Conservation (phyloP, 345 rosid species). For the Populus deltoides region DNA sequence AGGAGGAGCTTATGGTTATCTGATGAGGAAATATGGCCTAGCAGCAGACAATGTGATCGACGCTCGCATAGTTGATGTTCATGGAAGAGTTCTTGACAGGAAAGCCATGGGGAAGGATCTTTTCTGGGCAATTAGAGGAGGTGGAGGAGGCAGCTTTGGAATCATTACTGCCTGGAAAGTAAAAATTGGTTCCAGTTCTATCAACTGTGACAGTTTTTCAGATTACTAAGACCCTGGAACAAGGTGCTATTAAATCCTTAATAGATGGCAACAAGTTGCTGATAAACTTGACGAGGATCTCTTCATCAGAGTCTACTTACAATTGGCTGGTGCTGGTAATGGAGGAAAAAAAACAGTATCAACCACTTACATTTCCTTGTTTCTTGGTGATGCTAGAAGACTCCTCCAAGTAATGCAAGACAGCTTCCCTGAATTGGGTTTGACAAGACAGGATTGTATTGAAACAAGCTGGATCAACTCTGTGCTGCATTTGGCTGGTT, state of each 20-base stretch:
- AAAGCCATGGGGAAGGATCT: neutral
- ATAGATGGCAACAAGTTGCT: slow-evolving; percentile 17
- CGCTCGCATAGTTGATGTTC: slow-evolving; percentile 52
- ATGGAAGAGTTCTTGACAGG: slow-evolving; percentile 53
- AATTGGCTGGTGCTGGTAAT: neutral
- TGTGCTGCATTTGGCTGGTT: slow-evolving; percentile 15
- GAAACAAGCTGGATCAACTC: slow-evolving; percentile 38
- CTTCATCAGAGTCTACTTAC: slow-evolving; percentile 9
- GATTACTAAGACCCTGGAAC: slow-evolving; percentile 9
- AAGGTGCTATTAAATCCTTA: slow-evolving; percentile 1
- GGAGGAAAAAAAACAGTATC: slow-evolving; percentile 4
- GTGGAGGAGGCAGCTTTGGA: neutral
- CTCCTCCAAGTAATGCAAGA: slow-evolving; percentile 24
- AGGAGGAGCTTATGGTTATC: slow-evolving; percentile 14
- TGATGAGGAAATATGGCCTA: slow-evolving; percentile 49
- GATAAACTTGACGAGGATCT: slow-evolving; percentile 10
- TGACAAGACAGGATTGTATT: slow-evolving; percentile 23
- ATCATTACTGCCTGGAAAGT: slow-evolving; percentile 15
- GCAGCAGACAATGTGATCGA: slow-evolving; percentile 71
- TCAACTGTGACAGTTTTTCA: slow-evolving; percentile 14
- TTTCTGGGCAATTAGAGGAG: neutral
- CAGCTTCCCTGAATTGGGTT: slow-evolving; percentile 37
- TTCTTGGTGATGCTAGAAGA: slow-evolving; percentile 19
- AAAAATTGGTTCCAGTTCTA: slow-evolving; percentile 15
- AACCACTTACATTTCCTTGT: slow-evolving; percentile 17